These are phyloP conservation scores for Aspergillus tubingensis DNA, from an alignment of 2,329 filamentous ascomycete species.

Conservation along the genomic window DNA sequence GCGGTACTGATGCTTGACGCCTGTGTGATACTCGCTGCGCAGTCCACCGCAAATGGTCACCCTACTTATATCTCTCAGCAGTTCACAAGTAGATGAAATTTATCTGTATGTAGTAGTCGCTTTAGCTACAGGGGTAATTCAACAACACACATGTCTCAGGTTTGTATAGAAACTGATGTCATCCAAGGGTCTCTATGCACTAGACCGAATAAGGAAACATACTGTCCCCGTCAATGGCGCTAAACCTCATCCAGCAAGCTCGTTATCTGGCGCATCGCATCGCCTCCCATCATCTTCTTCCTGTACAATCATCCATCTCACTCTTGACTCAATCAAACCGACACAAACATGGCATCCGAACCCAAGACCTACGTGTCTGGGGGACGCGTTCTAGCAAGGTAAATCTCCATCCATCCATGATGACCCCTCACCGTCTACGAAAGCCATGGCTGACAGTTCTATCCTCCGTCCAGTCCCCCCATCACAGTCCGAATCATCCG, in stretches of 20 bases:
- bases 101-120: no score
- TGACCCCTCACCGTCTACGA: background rate
- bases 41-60: no score
- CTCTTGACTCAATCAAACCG: background rate
- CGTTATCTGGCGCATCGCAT: background rate
- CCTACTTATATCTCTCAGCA: no score
- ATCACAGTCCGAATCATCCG: constrained; percentile 45
- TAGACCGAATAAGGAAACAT: background rate
- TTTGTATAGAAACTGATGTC: background rate
- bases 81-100: fast-evolving
- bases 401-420: background rate
- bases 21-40: no score
- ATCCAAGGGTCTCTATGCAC: background rate
- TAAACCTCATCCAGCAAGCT: background rate
- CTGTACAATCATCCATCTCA: background rate
- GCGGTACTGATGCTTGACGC: background rate
- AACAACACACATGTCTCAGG: background rate
- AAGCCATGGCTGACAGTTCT: background rate
- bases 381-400: constrained; percentile 43
- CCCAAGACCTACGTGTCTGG: constrained; percentile 42
- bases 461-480: constrained; percentile 41
- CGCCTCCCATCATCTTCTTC: constrained; percentile 7
- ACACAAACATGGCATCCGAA: constrained; percentile 36
- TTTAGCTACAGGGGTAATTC: no score
- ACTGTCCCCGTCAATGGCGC: background rate